Evolutionary conservation across 169 alveolate genomes (phyloP).

Genomic region (Amoebophrya sp.): DNA sequence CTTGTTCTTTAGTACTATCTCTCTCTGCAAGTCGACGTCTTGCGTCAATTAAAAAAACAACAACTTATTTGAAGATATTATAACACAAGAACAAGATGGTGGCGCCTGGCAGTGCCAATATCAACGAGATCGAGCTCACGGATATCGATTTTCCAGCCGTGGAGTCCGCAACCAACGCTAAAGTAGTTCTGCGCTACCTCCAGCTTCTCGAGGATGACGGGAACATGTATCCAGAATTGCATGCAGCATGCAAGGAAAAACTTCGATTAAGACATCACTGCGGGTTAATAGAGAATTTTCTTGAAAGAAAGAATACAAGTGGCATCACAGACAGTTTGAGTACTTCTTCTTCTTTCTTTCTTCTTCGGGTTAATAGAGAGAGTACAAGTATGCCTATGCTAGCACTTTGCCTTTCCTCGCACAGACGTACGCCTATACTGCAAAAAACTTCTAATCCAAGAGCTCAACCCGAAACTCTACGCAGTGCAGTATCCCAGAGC

Average conservation of each 20-base stretch:
- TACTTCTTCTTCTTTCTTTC: background rate
- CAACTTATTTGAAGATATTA: no score
- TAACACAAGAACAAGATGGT: background rate
- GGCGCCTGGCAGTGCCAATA: background rate
- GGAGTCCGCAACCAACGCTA: background rate
- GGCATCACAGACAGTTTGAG: background rate
- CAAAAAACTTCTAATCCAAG: no score
- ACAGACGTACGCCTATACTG: no score
- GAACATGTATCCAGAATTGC: background rate
- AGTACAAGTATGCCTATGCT: background rate
- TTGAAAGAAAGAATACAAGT: no score
- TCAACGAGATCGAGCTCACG: background rate
- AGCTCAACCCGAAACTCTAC: no score
- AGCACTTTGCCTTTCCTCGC: background rate
- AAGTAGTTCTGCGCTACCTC: background rate
- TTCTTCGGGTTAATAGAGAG: background rate
- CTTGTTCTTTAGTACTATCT: no score
- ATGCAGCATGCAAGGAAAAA: background rate
- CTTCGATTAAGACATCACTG: no score
- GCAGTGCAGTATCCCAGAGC: background rate
- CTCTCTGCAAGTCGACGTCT: no score
- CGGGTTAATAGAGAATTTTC: no score
- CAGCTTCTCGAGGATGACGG: conserved; percentile 11
- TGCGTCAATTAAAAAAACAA: no score
- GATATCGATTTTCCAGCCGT: conserved; percentile 3